Percentiles rank a stretch among this genome's conserved stretches.
These are phyloP conservation scores for Solanum hybrid DNA, from an alignment of 305 asterid genomes.

Conservation along the genomic window DNA sequence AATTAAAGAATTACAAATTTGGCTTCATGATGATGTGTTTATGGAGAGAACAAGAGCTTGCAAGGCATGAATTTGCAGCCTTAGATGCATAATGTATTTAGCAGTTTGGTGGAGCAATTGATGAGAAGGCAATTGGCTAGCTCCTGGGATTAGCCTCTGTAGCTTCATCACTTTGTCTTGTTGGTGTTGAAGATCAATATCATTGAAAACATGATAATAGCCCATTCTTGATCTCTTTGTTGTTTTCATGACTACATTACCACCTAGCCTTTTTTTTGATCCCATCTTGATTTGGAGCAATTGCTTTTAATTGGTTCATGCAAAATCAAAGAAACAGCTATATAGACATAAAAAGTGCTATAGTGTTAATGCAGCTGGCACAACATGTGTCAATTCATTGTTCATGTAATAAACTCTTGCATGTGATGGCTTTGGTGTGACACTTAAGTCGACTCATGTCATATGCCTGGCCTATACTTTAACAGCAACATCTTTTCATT, in stretches of 20 bases:
- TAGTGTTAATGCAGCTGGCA: background rate
- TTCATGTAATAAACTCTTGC: background rate
- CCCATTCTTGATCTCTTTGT: background rate
- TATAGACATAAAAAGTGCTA: background rate
- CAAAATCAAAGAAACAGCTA: background rate
- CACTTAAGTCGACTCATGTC: background rate
- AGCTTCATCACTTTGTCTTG: background rate
- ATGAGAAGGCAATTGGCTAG: background rate
- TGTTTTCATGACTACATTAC: background rate
- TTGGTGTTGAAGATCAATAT: background rate
- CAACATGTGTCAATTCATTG: background rate
- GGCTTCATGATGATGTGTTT: background rate
- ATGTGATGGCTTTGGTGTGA: conserved; percentile 3
- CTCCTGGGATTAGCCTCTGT: background rate
- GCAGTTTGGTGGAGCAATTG: background rate
- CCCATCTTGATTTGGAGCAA: background rate
- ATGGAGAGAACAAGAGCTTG: background rate
- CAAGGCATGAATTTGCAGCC: background rate
- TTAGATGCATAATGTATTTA: background rate
- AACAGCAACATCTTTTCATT: background rate
- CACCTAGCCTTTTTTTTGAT: background rate
- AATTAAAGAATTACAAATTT: background rate
- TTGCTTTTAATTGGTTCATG: background rate
- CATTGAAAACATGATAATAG: background rate
- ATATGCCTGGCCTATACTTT: conserved; percentile 3